Conservation (phyloP, 805 yeast genomes). For the Candida parachauliodes region DNA sequence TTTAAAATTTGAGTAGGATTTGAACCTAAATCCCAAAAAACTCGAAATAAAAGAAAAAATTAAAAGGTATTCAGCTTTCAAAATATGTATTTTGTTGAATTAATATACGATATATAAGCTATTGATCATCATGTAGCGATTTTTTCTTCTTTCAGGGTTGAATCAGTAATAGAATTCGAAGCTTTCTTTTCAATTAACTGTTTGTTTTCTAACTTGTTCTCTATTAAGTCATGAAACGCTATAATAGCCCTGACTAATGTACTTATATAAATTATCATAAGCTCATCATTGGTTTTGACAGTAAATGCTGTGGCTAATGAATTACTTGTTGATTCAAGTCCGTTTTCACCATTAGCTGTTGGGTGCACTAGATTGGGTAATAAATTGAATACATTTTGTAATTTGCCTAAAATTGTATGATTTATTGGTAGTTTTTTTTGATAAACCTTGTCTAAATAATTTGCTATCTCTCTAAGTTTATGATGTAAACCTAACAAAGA, state of each 20-base stretch:
- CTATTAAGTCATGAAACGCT: slow-evolving; percentile 95
- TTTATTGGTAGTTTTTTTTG: slow-evolving; percentile 76
- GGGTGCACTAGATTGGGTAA: slow-evolving; percentile 67
- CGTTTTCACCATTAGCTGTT: slow-evolving; percentile 12
- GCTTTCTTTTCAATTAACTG: slow-evolving; percentile 32
- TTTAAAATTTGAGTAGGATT: too few species aligned
- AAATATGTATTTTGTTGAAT: too few species aligned
- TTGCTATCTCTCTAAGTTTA: slow-evolving; percentile 72
- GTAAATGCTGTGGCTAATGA: slow-evolving; percentile 79
- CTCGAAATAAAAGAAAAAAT: too few species aligned
- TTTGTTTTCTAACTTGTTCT: slow-evolving; percentile 87
- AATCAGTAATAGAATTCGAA: slow-evolving; percentile 9
- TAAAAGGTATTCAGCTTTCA: too few species aligned
- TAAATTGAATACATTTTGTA: slow-evolving; percentile 92
- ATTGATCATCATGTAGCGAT: neutral
- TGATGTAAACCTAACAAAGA: slow-evolving; percentile 82
- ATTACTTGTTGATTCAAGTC: slow-evolving; percentile 24
- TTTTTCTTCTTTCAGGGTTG: slow-evolving; percentile 1
- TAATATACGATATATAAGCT: neutral
- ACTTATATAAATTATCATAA: slow-evolving; percentile 89
- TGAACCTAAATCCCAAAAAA: too few species aligned
- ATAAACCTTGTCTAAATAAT: slow-evolving; percentile 72
- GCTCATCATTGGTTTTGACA: slow-evolving; percentile 89
- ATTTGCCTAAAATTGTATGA: slow-evolving; percentile 83
- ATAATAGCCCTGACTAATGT: slow-evolving; percentile 90